Percentiles rank a stretch among this genome's conserved stretches.
phyloP scores from a whole-genome alignment of 805 yeast genomes.

The Alloascoidea hylecoeti region DNA sequence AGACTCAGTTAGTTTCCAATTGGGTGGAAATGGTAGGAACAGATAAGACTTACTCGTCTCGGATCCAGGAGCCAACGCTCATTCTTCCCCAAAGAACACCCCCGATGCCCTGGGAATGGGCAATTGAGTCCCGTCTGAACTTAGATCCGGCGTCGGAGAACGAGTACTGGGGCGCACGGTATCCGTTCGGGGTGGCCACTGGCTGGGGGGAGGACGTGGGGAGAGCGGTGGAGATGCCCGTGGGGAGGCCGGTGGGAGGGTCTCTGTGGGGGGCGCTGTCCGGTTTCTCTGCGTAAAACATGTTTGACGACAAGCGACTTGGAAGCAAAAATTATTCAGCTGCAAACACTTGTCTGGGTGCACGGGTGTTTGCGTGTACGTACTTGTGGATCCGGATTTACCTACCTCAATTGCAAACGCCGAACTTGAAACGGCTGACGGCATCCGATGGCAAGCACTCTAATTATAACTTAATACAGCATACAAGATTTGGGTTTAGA shows the following conservation, averaged over 20 bases:
- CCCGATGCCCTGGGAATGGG: slow-evolving; percentile 96
- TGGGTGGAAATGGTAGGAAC: no score
- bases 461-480: no score
- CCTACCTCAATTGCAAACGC: not conserved
- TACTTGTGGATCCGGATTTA: not conserved
- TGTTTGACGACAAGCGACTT: not conserved
- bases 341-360: not conserved
- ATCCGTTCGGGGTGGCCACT: not conserved
- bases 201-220: not conserved
- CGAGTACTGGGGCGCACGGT: not conserved
- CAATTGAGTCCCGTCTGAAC: slow-evolving; percentile 48
- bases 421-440: no score
- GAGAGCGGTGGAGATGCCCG: not conserved
- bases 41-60: slow-evolving; percentile 48
- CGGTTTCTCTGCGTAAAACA: not conserved
- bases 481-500: no score
- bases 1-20: no score
- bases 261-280: not conserved
- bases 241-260: not conserved
- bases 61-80: slow-evolving; percentile 89
- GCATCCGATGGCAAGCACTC: no score
- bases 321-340: not conserved
- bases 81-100: slow-evolving; percentile 97
- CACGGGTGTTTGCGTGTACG: not conserved
- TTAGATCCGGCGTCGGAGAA: not conserved